A percentile compares a stretch with the other conserved stretches of the same genome.
phyloP scores from a whole-genome alignment of 2,329 filamentous ascomycete genomes.

The Colletotrichum brevisporum region DNA sequence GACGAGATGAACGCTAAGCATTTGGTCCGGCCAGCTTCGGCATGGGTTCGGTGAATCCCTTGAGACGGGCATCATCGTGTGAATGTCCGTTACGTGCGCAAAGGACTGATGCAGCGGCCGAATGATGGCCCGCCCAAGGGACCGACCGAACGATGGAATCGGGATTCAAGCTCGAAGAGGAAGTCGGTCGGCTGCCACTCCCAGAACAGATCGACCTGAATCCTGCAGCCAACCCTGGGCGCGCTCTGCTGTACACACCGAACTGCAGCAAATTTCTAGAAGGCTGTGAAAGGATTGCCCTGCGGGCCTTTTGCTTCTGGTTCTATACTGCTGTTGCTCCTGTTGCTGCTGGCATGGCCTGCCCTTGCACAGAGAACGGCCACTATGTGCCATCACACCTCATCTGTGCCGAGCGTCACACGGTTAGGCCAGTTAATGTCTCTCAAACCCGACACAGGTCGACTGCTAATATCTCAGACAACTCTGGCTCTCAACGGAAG shows the following conservation, averaged over 20 bases:
- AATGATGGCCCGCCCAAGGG: conserved; percentile 25
- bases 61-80: conserved; percentile 5
- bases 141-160: conserved; percentile 28
- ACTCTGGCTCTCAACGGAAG: background rate
- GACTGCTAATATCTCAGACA: conserved; percentile 10
- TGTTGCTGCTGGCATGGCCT: background rate
- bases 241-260: conserved; percentile 10
- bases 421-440: conserved; percentile 10
- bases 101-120: conserved; percentile 15
- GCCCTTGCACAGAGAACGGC: conserved; percentile 8
- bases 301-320: conserved; percentile 19
- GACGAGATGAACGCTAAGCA: background rate
- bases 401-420: conserved; percentile 9
- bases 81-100: conserved; percentile 25
- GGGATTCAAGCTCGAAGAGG: conserved; percentile 39
- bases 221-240: conserved; percentile 36
- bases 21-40: conserved; percentile 21
- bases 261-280: conserved; percentile 33
- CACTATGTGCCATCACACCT: conserved; percentile 8
- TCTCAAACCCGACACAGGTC: conserved; percentile 7
- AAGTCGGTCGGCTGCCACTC: conserved; percentile 37
- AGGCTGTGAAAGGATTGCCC: conserved; percentile 21
- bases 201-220: conserved; percentile 35
- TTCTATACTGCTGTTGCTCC: background rate
- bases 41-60: conserved; percentile 17